Base-by-base conservation (phyloP, 1,139 yeast species). In the Zygotorulaspora mrakii region DNA sequence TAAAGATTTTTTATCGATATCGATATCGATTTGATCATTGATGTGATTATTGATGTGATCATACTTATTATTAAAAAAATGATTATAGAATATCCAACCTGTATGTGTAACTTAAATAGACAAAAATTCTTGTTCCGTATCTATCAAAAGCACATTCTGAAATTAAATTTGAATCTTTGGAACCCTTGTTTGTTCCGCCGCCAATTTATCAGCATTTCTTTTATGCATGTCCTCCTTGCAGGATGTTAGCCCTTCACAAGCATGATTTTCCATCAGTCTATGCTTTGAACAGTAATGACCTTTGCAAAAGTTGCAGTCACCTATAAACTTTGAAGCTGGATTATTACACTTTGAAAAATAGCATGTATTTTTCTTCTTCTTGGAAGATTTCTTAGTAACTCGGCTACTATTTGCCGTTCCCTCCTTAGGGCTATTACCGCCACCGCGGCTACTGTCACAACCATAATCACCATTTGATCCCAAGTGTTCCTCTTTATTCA, bases 221-320 rank as follows among this genome's bases (percentile, higher is more conserved):
- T 76, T 79, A 58, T 85, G 94, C 51, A 87, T 80, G 54, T 75
- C 78, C 55, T 86, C 89, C 68, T 86, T 85, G 68, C 95, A 85
- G 52, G 68, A 72, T 58, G 82, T 85, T 47, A 87, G 74, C 6
- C 94, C 94, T 45, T 74, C 69, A 61, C 96, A 87, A 46, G 75
- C 64, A 65, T 87, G 96, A 62, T 82, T 87, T 64, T 87, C 96
- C 64, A 87, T 71, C 45, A 88, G 71, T 45, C 96, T 72, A 66
- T 87, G 96, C 57, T 82, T 82, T 28, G 94, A 84, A 64, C 96
- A 87, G 62, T 79, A 87, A 58, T 82, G 83, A 32, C 95, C 95
- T 39, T 79, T 78, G 62, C 96, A 88, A 58, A 81, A 85, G 43
- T 79, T 75, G 63, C 96, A 88, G 62, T 82, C 88, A 28, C 96